Conservation (phyloP, 768 basidiomycete species). For the Podaxis sp. region DNA sequence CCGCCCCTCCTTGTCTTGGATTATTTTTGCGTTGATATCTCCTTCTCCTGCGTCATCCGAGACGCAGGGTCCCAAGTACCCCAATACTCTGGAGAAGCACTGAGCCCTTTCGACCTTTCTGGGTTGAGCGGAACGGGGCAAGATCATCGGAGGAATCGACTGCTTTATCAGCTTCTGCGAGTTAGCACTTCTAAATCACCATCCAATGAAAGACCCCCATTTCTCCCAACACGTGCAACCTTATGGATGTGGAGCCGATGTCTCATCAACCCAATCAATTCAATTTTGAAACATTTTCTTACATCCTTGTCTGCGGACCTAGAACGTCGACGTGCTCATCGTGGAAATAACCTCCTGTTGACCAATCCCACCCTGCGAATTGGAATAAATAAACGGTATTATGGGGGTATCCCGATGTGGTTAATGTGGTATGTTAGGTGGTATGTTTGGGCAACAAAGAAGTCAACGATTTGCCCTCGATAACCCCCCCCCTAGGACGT, state of each 20-base stretch:
- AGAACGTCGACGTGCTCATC: constrained; percentile 6
- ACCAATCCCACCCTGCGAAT: not conserved
- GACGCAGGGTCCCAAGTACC: not conserved
- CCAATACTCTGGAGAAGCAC: not conserved
- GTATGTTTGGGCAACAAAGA: constrained; percentile 1
- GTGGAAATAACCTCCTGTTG: constrained; percentile 6
- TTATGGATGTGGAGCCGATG: constrained; percentile 33
- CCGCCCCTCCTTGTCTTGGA: not conserved
- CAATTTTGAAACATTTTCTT: constrained; percentile 11
- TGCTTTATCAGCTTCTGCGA: not conserved
- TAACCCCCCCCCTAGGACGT: not conserved
- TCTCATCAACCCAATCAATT: constrained; percentile 18
- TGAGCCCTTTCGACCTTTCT: not conserved
- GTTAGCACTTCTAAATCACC: constrained; percentile 5
- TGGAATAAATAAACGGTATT: not conserved
- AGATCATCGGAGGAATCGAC: constrained; percentile 3
- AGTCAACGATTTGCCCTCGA: not conserved
- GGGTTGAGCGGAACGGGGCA: constrained; percentile 1
- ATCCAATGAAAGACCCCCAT: constrained; percentile 9
- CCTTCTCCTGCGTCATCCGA: not conserved
- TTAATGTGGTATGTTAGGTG: constrained; percentile 6
- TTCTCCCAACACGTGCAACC: constrained; percentile 20
- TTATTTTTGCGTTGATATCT: not conserved
- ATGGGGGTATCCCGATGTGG: constrained; percentile 8
- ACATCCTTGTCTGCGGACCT: constrained; percentile 2